These are phyloP conservation scores for Spergularia azorica DNA, from an alignment of 179 eudicot genomes.

Conservation along the genomic window DNA sequence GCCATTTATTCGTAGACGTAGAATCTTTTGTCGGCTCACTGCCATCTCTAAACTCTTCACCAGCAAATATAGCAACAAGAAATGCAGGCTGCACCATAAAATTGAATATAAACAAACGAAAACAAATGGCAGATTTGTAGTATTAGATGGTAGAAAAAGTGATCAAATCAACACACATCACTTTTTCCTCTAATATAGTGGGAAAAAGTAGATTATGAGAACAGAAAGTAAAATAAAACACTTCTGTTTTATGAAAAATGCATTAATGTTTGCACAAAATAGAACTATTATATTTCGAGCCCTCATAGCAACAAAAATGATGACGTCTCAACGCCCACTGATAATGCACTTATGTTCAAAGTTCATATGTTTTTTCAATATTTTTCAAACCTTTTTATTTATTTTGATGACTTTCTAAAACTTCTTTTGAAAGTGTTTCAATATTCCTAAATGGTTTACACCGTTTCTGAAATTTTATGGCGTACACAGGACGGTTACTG, in stretches of 20 bases:
- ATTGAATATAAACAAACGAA: not conserved
- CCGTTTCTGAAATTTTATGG: too few species aligned
- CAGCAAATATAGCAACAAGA: constrained; percentile 56
- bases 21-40: constrained; percentile 39
- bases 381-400: too few species aligned
- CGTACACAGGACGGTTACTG: too few species aligned
- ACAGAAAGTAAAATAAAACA: too few species aligned
- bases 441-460: too few species aligned
- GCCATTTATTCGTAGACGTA: constrained; percentile 34
- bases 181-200: not conserved
- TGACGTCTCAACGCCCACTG: not conserved
- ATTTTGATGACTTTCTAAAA: too few species aligned
- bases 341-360: too few species aligned
- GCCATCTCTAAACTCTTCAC: constrained; percentile 39
- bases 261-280: too few species aligned
- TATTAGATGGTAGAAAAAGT: constrained; percentile 3
- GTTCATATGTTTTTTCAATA: too few species aligned
- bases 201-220: not conserved
- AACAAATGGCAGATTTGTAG: not conserved
- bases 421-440: too few species aligned
- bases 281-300: too few species aligned
- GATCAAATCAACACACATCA: not conserved
- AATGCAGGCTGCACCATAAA: constrained; percentile 75
- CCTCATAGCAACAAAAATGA: not conserved
- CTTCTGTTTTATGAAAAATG: too few species aligned